These are phyloP conservation scores for Pleurotus sapidus DNA, from an alignment of 768 basidiomycete species.

Conservation along the genomic window DNA sequence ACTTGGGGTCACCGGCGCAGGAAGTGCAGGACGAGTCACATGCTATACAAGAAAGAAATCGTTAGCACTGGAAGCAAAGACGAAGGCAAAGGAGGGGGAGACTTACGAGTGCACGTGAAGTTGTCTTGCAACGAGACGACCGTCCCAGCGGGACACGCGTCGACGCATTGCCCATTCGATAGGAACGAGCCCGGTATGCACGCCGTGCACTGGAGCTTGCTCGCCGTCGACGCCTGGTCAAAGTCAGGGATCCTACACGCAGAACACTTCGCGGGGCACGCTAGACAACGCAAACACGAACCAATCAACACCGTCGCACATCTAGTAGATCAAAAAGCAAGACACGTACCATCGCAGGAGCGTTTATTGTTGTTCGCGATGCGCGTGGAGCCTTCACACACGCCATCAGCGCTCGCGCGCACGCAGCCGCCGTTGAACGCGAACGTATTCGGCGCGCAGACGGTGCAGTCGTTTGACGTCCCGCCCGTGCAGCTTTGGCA, in stretches of 20 bases:
- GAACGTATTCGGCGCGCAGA: slow-evolving; percentile 62
- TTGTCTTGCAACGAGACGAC: slow-evolving; percentile 73
- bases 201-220: slow-evolving; percentile 68
- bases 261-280: slow-evolving; percentile 75
- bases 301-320: slow-evolving; percentile 6
- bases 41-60: slow-evolving; percentile 28
- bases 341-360: slow-evolving; percentile 70
- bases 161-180: slow-evolving; percentile 65
- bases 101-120: slow-evolving; percentile 60
- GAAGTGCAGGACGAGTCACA: slow-evolving; percentile 73
- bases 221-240: slow-evolving; percentile 57
- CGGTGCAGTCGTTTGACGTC: slow-evolving; percentile 64
- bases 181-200: slow-evolving; percentile 80
- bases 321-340: background rate
- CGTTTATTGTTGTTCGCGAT: slow-evolving; percentile 78
- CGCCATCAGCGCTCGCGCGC: slow-evolving; percentile 56
- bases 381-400: slow-evolving; percentile 63
- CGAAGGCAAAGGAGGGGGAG: background rate
- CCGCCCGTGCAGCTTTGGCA: slow-evolving; percentile 69
- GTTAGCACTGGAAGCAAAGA: background rate
- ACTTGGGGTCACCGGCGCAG: slow-evolving; percentile 64
- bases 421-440: slow-evolving; percentile 68
- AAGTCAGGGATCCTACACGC: slow-evolving; percentile 74
- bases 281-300: slow-evolving; percentile 28
- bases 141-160: slow-evolving; percentile 68